Evolutionary conservation across 2,329 filamentous ascomycete species (phyloP), one percentile per base, ranked within the genome.

Genomic region (Cordyceps pruinosa): DNA sequence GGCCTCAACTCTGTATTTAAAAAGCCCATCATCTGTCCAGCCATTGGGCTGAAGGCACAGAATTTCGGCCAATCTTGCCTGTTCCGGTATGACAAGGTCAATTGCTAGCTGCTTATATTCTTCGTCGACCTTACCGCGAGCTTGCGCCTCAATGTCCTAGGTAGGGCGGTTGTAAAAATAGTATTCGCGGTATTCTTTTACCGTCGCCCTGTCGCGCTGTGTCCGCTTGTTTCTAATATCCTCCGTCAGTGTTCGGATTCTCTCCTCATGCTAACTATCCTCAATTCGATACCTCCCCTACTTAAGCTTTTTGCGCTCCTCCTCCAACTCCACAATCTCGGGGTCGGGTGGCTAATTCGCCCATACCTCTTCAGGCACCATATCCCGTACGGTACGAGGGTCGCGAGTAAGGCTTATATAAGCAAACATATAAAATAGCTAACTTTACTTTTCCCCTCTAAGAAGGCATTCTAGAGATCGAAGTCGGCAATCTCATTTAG

Each of bases 351-450:
- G 56, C 21, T 67, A 39, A 32, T 61, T 60, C 19, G 57, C 63
- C 64, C 56, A 69, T 44, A 69, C 63, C 56, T 69, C 59, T 9
- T 66, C 44, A 21, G 64, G 67, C 10, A 70, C 66, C 59, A 70
- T 69, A 50, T 70, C 63, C 47, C 50, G 54, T 21, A 58, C 62
- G 17, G 65, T 63, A 23, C 61, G 59, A 58, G 64, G 66, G 60
- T 70, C 62, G 15, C 58, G 59, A 5, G 62, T 69, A 15, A 69
- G 59, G 57, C 68, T 66, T 5, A 69, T 58, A 55, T 67, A 52
- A 23, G 57, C 50, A 47, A 68, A 63, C 21, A 66, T 44, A 21
- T 35, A 34, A 28, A 64, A 63, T 1, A 66, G 49, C 21, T 61
- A n/a, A 28, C 61, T 61, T 57, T 67, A 56, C 37, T 57, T 62